Conservation (phyloP, 1,284 basidiomycete genomes). For the Pseudozyma sp. region DNA sequence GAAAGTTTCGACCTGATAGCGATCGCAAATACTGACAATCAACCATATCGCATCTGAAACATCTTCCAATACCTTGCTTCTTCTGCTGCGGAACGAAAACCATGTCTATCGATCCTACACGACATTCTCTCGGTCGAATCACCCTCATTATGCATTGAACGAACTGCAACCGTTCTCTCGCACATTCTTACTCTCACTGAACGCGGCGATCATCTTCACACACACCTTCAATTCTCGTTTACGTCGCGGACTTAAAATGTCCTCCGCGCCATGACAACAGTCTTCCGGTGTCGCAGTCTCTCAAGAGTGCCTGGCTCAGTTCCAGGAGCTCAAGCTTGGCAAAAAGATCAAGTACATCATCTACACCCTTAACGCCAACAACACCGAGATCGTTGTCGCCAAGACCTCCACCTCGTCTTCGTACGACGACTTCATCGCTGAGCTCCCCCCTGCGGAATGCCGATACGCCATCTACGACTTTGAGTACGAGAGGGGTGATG, state of each 20-base stretch:
- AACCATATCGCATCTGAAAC: too few relatives aligned
- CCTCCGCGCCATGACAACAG: slow-evolving; percentile 69
- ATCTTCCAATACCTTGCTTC: too few relatives aligned
- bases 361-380: slow-evolving; percentile 77
- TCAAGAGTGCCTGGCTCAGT: slow-evolving; percentile 76
- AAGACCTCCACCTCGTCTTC: slow-evolving; percentile 68
- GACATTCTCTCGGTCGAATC: too few relatives aligned
- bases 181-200: too few relatives aligned
- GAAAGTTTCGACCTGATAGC: too few relatives aligned
- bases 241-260: not conserved
- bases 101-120: too few relatives aligned
- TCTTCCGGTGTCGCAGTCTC: slow-evolving; percentile 81
- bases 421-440: slow-evolving; percentile 82
- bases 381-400: slow-evolving; percentile 74
- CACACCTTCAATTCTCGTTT: not conserved
- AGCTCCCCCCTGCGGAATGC: slow-evolving; percentile 82
- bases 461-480: slow-evolving; percentile 95
- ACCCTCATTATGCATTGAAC: too few relatives aligned
- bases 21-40: too few relatives aligned
- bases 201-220: not conserved
- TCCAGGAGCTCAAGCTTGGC: slow-evolving; percentile 82
- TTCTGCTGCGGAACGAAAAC: too few relatives aligned
- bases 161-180: too few relatives aligned
- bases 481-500: slow-evolving; percentile 82
- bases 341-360: slow-evolving; percentile 90